Evolutionary conservation across 371 early-diverging fungal genomes (phyloP).

Genomic region (Mucor velutinosus): DNA sequence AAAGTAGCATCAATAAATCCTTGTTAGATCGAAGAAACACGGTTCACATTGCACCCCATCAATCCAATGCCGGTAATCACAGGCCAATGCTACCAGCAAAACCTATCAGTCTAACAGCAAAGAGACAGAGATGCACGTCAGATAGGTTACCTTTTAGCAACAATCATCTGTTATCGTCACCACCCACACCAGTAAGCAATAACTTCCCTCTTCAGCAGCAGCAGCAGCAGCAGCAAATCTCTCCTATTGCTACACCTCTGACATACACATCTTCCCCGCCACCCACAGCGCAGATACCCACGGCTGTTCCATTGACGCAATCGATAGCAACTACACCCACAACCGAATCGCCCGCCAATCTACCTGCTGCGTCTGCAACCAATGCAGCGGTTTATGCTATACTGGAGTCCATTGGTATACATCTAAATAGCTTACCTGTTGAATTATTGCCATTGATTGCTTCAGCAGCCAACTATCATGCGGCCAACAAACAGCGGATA

Average conservation of each 20-base stretch:
- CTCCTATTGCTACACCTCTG: background rate
- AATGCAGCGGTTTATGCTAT: conserved; percentile 29
- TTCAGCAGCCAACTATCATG: conserved; percentile 34
- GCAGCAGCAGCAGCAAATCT: background rate
- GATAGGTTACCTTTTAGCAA: background rate
- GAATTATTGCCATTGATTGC: conserved; percentile 30
- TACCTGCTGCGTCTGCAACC: conserved; percentile 4
- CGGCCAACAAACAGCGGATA: conserved; percentile 18
- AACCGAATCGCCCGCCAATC: background rate
- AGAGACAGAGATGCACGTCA: conserved; percentile 16
- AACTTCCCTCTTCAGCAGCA: background rate
- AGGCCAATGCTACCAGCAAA: background rate
- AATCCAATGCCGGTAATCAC: background rate
- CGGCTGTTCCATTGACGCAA: background rate
- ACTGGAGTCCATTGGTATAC: conserved; percentile 29
- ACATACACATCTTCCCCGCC: background rate
- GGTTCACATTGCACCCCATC: conserved; percentile 13
- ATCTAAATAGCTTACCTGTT: conserved; percentile 26
- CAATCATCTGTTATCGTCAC: background rate
- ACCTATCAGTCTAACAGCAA: conserved; percentile 1
- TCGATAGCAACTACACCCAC: background rate
- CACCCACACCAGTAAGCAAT: background rate
- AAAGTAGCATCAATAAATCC: background rate
- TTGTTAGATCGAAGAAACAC: conserved; percentile 17
- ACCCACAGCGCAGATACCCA: background rate